Percentiles rank a stretch among this genome's conserved stretches.
phyloP scores from a whole-genome alignment of 1,284 basidiomycete genomes.

The Pseudozyma sp. region DNA sequence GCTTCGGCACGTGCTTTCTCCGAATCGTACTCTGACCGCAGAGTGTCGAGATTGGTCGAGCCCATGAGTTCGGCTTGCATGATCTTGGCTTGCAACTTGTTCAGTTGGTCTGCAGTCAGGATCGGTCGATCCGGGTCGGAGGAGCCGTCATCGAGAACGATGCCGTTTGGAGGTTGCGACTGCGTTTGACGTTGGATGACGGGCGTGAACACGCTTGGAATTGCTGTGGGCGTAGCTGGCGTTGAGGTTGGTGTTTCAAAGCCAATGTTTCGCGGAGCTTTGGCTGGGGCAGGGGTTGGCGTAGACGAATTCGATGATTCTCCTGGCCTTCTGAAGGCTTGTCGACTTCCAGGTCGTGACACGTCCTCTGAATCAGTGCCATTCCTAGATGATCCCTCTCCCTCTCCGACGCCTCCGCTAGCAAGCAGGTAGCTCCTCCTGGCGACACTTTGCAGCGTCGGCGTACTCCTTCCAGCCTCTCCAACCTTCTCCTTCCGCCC shows the following conservation, averaged over 20 bases:
- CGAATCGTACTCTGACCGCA: conserved; percentile 86
- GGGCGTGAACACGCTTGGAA: conserved; percentile 55
- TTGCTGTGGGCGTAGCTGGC: conserved; percentile 39
- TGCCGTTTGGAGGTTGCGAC: conserved; percentile 7
- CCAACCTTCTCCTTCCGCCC: conserved; percentile 68
- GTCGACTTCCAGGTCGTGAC: conserved; percentile 37
- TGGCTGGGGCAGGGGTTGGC: conserved; percentile 19
- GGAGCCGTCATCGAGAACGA: conserved; percentile 19
- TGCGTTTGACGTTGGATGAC: conserved; percentile 15
- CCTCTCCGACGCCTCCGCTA: conserved; percentile 10
- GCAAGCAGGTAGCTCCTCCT: conserved; percentile 47
- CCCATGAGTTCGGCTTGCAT: conserved; percentile 88
- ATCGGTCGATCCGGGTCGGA: conserved; percentile 30
- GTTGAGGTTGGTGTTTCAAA: conserved; percentile 43
- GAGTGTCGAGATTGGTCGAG: conserved; percentile 76
- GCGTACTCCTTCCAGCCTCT: conserved; percentile 70
- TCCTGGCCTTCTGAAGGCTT: conserved; percentile 56
- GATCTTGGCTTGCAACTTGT: conserved; percentile 91
- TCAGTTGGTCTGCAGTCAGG: conserved; percentile 76
- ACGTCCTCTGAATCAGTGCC: conserved; percentile 8
- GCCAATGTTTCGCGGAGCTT: conserved; percentile 36
- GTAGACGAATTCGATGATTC: conserved; percentile 39
- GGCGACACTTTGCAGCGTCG: conserved; percentile 45
- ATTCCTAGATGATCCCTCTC: conserved; percentile 4
- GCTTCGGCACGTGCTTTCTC: conserved; percentile 72